Conservation (phyloP, 306 rosid genomes). For the Fragaria vesca region DNA sequence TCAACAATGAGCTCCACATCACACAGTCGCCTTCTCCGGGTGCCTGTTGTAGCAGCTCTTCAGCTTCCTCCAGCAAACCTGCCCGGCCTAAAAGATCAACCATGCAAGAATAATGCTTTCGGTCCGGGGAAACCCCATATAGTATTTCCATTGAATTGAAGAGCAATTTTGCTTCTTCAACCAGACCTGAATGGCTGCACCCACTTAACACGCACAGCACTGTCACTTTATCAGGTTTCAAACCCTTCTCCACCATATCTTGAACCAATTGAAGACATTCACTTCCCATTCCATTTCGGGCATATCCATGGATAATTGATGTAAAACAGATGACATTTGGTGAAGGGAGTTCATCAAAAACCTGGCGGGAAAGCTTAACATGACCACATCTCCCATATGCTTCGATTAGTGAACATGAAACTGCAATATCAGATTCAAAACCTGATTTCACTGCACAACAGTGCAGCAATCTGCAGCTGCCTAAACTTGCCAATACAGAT, state of each 20-base stretch:
- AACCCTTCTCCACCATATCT: conserved; percentile 54
- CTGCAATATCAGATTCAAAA: conserved; percentile 49
- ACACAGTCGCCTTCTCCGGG: conserved; percentile 42
- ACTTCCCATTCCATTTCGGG: conserved; percentile 75
- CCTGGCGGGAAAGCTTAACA: conserved; percentile 47
- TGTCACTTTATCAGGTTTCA: conserved; percentile 71
- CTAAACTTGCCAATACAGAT: conserved; percentile 45
- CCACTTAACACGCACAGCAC: conserved; percentile 69
- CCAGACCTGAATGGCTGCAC: conserved; percentile 70
- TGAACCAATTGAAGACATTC: conserved; percentile 60
- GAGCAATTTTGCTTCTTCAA: conserved; percentile 60
- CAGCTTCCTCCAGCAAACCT: conserved; percentile 71
- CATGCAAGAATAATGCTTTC: conserved; percentile 75
- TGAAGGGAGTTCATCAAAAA: conserved; percentile 53
- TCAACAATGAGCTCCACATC: conserved; percentile 78
- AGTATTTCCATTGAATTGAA: conserved; percentile 58
- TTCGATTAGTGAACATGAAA: conserved; percentile 66
- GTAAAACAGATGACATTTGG: conserved; percentile 73
- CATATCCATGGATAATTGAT: conserved; percentile 70
- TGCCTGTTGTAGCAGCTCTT: conserved; percentile 45
- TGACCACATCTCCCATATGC: conserved; percentile 75
- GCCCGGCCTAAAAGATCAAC: conserved; percentile 81
- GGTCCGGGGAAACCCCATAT: conserved; percentile 51
- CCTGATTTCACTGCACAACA: conserved; percentile 69
- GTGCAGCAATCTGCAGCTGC: conserved; percentile 54